Evolutionary conservation across 768 basidiomycete species (phyloP).

Genomic region (Agaricus subrufescens): DNA sequence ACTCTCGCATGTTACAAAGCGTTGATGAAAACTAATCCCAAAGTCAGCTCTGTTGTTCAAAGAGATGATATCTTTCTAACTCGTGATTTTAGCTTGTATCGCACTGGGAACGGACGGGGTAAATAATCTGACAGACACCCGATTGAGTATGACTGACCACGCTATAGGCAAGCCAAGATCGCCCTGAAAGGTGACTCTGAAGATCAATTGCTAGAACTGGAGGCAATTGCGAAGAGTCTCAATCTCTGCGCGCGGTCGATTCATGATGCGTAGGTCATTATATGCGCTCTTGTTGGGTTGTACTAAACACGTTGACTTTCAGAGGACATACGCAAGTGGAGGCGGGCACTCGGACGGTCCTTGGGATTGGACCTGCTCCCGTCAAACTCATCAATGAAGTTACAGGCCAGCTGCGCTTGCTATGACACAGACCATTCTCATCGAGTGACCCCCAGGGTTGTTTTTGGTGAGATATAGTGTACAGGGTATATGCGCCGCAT

Average conservation of each 20-base stretch:
- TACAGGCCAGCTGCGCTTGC: constrained; percentile 69
- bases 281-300: not conserved
- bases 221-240: constrained; percentile 82
- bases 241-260: constrained; percentile 91
- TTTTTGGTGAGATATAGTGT: not conserved
- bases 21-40: constrained; percentile 67
- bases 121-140: constrained; percentile 11
- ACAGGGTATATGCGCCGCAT: not conserved
- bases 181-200: constrained; percentile 79
- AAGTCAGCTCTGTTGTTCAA: constrained; percentile 12
- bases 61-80: constrained; percentile 20
- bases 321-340: constrained; percentile 85
- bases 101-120: constrained; percentile 93
- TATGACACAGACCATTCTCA: constrained; percentile 32
- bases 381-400: constrained; percentile 79
- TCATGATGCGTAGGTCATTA: constrained; percentile 65
- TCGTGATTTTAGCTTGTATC: constrained; percentile 39
- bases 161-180: constrained; percentile 87
- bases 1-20: constrained; percentile 94
- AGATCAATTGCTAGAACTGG: constrained; percentile 80
- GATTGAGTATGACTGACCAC: not conserved
- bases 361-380: constrained; percentile 92
- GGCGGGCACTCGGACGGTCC: constrained; percentile 79
- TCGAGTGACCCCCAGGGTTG: not conserved
- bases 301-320: constrained; percentile 21